A percentile compares a stretch with the other conserved stretches of the same genome.
These are phyloP conservation scores for Arxiozyma telluris DNA, from an alignment of 1,139 yeast genomes.

Conservation along the genomic window DNA sequence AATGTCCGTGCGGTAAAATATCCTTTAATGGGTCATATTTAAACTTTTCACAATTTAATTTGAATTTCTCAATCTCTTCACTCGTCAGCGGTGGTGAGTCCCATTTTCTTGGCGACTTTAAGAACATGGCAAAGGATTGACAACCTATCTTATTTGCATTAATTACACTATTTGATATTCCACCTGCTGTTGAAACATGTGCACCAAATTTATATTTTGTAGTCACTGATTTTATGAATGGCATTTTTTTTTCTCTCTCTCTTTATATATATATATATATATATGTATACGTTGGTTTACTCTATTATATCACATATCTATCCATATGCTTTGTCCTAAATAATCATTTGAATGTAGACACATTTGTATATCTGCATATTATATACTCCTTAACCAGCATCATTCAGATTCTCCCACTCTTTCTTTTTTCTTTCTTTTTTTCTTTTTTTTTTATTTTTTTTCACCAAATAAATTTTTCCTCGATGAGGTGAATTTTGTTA, in stretches of 20 bases:
- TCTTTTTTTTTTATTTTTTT: no score
- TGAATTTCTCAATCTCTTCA: constrained; percentile 61
- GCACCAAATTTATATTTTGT: constrained; percentile 61
- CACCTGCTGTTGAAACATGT: constrained; percentile 67
- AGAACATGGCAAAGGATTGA: constrained; percentile 80
- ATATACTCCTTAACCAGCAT: no score
- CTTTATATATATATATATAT: constrained; percentile 7
- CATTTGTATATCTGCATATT: not conserved
- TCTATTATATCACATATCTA: not conserved
- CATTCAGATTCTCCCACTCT: not conserved
- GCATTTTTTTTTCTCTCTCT: not conserved
- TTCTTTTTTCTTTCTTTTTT: no score
- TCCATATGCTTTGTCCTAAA: no score
- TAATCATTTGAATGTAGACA: not conserved
- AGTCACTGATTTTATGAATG: constrained; percentile 29
- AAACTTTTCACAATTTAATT: constrained; percentile 47
- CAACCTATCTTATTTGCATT: constrained; percentile 73
- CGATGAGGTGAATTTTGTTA: no score
- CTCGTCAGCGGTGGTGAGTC: constrained; percentile 64
- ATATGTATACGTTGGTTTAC: constrained; percentile 8
- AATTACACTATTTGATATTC: constrained; percentile 62
- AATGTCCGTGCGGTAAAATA: constrained; percentile 89
- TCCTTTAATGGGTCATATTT: constrained; percentile 69
- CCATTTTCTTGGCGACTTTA: constrained; percentile 90
- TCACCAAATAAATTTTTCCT: no score